A percentile compares a stretch with the other conserved stretches of the same genome.
These are phyloP conservation scores for Aspergillus panamensis DNA, from an alignment of 495 filamentous ascomycete species.

Conservation along the genomic window DNA sequence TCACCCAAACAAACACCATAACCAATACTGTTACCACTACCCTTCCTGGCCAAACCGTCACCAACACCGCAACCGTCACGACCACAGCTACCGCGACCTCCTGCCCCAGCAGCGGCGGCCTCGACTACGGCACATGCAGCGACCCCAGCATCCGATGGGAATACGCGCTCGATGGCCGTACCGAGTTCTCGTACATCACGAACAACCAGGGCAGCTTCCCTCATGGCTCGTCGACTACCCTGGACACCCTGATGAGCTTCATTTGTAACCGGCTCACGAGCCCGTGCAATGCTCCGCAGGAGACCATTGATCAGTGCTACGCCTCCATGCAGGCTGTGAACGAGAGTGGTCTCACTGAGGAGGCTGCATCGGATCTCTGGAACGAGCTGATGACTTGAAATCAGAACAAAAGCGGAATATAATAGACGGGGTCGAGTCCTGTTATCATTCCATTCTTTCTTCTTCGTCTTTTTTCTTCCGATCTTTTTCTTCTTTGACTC, in stretches of 20 bases:
- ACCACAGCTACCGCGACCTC: conserved; percentile 10
- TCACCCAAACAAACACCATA: background rate
- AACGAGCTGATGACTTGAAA: conserved; percentile 36
- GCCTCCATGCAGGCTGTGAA: conserved; percentile 34
- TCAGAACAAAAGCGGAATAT: background rate
- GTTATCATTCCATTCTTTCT: background rate
- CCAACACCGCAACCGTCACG: background rate
- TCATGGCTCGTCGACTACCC: conserved; percentile 56
- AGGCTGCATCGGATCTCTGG: conserved; percentile 60
- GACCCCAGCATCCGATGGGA: conserved; percentile 55
- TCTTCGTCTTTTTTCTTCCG: background rate
- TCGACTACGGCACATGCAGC: conserved; percentile 44
- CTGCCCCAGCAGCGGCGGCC: conserved; percentile 27
- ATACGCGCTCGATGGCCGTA: conserved; percentile 49
- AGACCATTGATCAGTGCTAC: conserved; percentile 46
- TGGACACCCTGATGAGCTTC: conserved; percentile 51
- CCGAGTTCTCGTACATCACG: conserved; percentile 49
- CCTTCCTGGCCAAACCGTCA: background rate
- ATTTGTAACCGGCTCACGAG: conserved; percentile 52
- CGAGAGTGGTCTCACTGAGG: conserved; percentile 32
- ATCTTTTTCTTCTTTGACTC: too few relatives aligned
- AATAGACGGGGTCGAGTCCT: background rate
- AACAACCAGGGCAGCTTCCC: conserved; percentile 51
- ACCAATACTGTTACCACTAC: conserved; percentile 3
- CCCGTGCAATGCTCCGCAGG: conserved; percentile 50